Evolutionary conservation across 257 asterid genomes (phyloP).

Genomic region (Nicotiana sylvestris): DNA sequence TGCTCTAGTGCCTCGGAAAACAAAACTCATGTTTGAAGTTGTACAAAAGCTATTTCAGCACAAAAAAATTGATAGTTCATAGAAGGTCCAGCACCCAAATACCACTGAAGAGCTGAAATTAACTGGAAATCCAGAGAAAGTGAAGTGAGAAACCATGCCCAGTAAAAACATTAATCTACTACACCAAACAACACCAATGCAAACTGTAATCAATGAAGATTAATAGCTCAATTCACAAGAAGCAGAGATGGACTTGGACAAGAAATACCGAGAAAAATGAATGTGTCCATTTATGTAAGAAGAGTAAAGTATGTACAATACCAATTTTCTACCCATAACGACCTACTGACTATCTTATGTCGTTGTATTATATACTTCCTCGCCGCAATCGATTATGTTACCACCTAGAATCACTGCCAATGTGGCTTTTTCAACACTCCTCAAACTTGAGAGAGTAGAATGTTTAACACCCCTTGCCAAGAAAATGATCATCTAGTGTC

Average conservation of each 20-base stretch:
- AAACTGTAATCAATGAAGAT: not conserved
- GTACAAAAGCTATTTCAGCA: not conserved
- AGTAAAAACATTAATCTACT: not conserved
- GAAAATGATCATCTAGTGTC: not conserved
- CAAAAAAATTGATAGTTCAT: not conserved
- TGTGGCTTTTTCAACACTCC: not conserved
- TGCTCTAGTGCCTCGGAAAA: slow-evolving; percentile 90
- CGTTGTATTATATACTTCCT: not conserved
- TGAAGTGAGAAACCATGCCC: not conserved
- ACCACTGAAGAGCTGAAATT: not conserved
- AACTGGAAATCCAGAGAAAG: slow-evolving; percentile 1
- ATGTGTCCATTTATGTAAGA: slow-evolving; percentile 1
- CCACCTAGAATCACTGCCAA: not conserved
- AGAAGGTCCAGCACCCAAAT: not conserved
- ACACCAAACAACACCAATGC: not conserved
- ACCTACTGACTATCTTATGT: not conserved
- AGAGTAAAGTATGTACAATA: not conserved
- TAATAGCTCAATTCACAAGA: not conserved
- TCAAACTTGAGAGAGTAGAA: not conserved
- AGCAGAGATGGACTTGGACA: not conserved
- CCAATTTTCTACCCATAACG: not conserved
- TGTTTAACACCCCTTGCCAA: not conserved
- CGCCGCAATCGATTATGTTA: not conserved
- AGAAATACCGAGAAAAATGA: not conserved
- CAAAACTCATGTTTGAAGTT: slow-evolving; percentile 72